Evolutionary conservation across 2,329 filamentous ascomycete species (phyloP).

Genomic region (Trichoderma endophyticum): DNA sequence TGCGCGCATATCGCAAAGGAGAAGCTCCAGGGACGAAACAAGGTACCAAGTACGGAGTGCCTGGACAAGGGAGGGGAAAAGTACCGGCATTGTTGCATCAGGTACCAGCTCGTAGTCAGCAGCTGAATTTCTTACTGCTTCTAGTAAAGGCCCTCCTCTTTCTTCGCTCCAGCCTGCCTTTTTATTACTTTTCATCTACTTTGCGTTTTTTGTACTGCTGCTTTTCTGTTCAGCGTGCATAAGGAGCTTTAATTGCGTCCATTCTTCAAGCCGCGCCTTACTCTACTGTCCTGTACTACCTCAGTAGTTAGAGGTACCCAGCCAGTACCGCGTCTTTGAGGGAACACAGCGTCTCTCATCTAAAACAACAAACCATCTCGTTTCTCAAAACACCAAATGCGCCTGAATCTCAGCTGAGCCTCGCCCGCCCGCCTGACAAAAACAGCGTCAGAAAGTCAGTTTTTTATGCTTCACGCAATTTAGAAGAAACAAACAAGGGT

Average conservation of each 20-base stretch:
- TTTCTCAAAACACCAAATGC: background rate
- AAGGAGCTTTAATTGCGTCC: background rate
- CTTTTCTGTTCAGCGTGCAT: background rate
- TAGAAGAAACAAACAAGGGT: background rate
- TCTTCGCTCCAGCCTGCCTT: background rate
- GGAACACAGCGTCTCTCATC: background rate
- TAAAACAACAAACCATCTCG: background rate
- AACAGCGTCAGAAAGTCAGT: background rate
- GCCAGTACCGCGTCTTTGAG: background rate
- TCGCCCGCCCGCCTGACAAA: background rate
- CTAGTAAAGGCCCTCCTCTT: background rate
- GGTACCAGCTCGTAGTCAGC: background rate
- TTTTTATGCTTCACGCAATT: background rate
- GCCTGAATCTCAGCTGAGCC: background rate
- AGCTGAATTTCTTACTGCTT: background rate
- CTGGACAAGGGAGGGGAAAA: background rate
- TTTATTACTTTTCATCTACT: background rate
- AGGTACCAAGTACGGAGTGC: background rate
- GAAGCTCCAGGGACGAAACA: background rate
- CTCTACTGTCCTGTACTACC: background rate
- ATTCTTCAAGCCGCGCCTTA: background rate
- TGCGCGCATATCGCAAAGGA: background rate
- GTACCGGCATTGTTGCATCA: background rate
- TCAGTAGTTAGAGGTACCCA: background rate
- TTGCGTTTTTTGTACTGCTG: background rate